Evolutionary conservation across 805 yeast species (phyloP).

Genomic region (Wickerhamiella nectarea): DNA sequence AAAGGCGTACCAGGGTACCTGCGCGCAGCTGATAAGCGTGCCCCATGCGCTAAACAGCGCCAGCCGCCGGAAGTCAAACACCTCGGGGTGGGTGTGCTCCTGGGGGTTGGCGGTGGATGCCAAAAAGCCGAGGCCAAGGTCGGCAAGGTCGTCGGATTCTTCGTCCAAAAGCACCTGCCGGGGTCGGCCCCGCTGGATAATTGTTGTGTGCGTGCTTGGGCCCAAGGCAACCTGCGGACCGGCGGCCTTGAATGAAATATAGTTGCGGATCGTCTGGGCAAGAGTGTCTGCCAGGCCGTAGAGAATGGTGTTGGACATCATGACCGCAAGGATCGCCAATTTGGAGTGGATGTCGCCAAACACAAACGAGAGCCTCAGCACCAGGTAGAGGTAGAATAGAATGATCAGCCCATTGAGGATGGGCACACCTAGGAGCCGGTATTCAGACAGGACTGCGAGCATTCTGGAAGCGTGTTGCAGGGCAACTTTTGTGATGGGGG

Average conservation of each 20-base stretch:
- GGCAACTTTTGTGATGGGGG: too few species aligned
- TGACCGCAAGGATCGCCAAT: conserved; percentile 61
- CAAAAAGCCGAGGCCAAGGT: conserved; percentile 17
- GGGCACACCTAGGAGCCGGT: conserved; percentile 23
- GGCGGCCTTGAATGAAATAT: conserved; percentile 21
- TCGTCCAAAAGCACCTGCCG: conserved; percentile 25
- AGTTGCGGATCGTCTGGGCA: conserved; percentile 58
- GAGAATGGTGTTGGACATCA: conserved; percentile 64
- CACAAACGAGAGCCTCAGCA: conserved; percentile 24
- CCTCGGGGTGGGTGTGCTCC: conserved; percentile 16
- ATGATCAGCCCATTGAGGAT: conserved; percentile 27
- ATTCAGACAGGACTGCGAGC: conserved; percentile 8
- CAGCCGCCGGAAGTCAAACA: conserved; percentile 55
- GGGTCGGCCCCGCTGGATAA: conserved; percentile 25
- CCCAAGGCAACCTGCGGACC: conserved; percentile 11
- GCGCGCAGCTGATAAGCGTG: conserved; percentile 62
- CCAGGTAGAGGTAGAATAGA: conserved; percentile 18
- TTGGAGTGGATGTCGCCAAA: conserved; percentile 35
- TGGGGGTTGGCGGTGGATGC: conserved; percentile 10
- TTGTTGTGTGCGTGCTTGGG: conserved; percentile 5
- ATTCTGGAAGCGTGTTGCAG: background rate
- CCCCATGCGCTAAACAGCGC: conserved; percentile 84
- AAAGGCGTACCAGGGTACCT: conserved; percentile 78
- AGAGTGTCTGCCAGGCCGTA: conserved; percentile 84
- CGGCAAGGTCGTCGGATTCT: conserved; percentile 21